Evolutionary conservation across 2,329 filamentous ascomycete species (phyloP).

Genomic region (Fusarium ramigenum): DNA sequence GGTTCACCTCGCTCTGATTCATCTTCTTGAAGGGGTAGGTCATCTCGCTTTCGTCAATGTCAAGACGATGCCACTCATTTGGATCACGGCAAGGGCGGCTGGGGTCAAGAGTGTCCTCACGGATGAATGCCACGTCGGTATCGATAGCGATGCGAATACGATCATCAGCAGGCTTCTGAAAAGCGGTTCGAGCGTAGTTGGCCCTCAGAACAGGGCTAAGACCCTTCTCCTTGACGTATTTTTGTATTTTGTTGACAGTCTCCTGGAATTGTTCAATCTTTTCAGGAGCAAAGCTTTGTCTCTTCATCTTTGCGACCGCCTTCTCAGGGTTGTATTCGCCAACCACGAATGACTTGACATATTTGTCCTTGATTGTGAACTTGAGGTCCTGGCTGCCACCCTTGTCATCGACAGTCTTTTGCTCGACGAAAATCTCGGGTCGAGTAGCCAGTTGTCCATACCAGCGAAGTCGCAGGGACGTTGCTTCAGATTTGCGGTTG

Average conservation of each 20-base stretch:
- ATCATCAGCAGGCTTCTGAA: slow-evolving; percentile 94
- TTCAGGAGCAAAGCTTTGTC: slow-evolving; percentile 72
- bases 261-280: slow-evolving; percentile 75
- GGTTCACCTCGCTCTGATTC: slow-evolving; percentile 88
- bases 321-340: slow-evolving; percentile 94
- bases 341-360: slow-evolving; percentile 85
- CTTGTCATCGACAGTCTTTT: slow-evolving; percentile 83
- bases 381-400: slow-evolving; percentile 81
- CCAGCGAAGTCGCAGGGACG: slow-evolving; percentile 89
- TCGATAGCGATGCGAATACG: slow-evolving; percentile 92
- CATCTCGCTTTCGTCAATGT: slow-evolving; percentile 86
- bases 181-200: slow-evolving; percentile 93
- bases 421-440: slow-evolving; percentile 86
- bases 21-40: slow-evolving; percentile 88
- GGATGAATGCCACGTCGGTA: slow-evolving; percentile 89
- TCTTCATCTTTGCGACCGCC: slow-evolving; percentile 84
- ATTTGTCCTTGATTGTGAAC: slow-evolving; percentile 92
- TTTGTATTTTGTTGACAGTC: slow-evolving; percentile 80
- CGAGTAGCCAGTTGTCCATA: slow-evolving; percentile 83
- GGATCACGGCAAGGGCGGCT: slow-evolving; percentile 90
- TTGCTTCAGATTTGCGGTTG: slow-evolving; percentile 76
- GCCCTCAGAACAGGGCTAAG: slow-evolving; percentile 88
- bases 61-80: slow-evolving; percentile 87
- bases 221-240: slow-evolving; percentile 78
- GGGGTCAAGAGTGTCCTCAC: slow-evolving; percentile 78